Percentiles rank a stretch among this genome's conserved stretches.
phyloP scores from a whole-genome alignment of 75 land plant species.

The Isoetes taiwanensis region DNA sequence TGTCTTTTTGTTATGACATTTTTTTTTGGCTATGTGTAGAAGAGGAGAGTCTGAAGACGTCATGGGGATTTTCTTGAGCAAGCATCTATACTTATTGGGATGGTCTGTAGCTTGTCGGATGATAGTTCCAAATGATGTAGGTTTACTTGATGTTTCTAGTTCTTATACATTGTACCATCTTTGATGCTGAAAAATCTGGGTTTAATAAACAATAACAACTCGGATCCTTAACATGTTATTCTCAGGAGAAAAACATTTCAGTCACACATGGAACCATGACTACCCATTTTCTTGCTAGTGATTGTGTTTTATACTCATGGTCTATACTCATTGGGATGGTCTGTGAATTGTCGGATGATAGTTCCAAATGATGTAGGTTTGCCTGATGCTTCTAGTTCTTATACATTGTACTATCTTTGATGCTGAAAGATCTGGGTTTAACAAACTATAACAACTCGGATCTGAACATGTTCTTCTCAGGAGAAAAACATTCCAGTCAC shows the following conservation, averaged over 20 bases:
- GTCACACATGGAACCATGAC: no score
- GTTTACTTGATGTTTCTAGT: constrained; percentile 4
- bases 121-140: constrained; percentile 69
- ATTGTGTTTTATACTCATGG: no score
- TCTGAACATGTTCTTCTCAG: no score
- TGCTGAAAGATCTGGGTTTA: no score
- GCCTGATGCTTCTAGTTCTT: background rate
- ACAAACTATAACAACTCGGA: no score
- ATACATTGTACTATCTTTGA: no score
- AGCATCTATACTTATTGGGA: constrained; percentile 60
- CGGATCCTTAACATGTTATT: no score
- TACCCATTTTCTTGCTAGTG: no score
- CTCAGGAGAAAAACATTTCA: no score
- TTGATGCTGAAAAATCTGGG: background rate
- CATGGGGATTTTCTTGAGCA: constrained; percentile 41
- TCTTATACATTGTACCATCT: background rate
- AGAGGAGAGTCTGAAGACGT: constrained; percentile 53
- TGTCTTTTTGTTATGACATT: constrained; percentile 20
- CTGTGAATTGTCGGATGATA: constrained; percentile 8
- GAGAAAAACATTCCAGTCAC: no score
- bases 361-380: background rate
- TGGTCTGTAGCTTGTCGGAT: constrained; percentile 46
- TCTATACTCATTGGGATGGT: constrained; percentile 9
- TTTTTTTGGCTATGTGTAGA: no score
- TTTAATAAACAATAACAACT: no score